A percentile compares a stretch with the other conserved stretches of the same genome.
phyloP scores from a whole-genome alignment of 2,329 filamentous ascomycete genomes.

The Alternaria novae-zelandiae region DNA sequence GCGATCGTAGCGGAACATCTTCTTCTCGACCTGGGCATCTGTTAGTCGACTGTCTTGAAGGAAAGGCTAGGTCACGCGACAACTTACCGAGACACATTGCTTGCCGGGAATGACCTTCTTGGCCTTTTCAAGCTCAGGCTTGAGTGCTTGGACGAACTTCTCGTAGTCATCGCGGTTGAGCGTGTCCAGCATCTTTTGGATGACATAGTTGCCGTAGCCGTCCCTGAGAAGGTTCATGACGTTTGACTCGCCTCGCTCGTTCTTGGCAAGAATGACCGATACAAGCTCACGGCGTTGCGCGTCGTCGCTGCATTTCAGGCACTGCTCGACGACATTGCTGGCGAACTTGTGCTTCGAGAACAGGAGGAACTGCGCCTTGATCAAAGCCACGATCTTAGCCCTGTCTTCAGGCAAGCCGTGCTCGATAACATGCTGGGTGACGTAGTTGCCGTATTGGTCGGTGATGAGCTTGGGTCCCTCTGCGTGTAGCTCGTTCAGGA shows the following conservation, averaged over 20 bases:
- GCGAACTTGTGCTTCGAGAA: slow-evolving; percentile 96
- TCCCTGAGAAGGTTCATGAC: slow-evolving; percentile 83
- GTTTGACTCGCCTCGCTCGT: slow-evolving; percentile 71
- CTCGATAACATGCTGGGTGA: slow-evolving; percentile 88
- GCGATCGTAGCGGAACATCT: slow-evolving; percentile 54
- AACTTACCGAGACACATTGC: slow-evolving; percentile 51
- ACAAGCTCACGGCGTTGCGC: slow-evolving; percentile 75
- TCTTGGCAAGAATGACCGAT: slow-evolving; percentile 51
- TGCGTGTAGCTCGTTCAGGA: slow-evolving; percentile 79
- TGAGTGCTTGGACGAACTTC: slow-evolving; percentile 50
- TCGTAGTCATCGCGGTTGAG: slow-evolving; percentile 50
- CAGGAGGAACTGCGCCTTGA: slow-evolving; percentile 72
- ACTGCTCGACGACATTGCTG: slow-evolving; percentile 96
- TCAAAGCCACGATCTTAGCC: slow-evolving; percentile 72
- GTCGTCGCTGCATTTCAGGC: slow-evolving; percentile 73
- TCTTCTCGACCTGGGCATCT: slow-evolving; percentile 52
- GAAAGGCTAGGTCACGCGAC: neutral
- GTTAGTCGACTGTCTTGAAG: slow-evolving; percentile 9
- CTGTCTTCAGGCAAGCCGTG: slow-evolving; percentile 77
- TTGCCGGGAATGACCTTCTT: slow-evolving; percentile 51
- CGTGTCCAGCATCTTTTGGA: slow-evolving; percentile 79
- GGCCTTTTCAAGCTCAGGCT: slow-evolving; percentile 54
- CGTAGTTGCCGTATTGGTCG: slow-evolving; percentile 95
- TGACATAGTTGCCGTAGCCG: slow-evolving; percentile 93
- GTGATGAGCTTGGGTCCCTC: slow-evolving; percentile 75